A percentile compares a stretch with the other conserved stretches of the same genome.
Conservation (phyloP, 257 asterid genomes). For the Striga asiatica region DNA sequence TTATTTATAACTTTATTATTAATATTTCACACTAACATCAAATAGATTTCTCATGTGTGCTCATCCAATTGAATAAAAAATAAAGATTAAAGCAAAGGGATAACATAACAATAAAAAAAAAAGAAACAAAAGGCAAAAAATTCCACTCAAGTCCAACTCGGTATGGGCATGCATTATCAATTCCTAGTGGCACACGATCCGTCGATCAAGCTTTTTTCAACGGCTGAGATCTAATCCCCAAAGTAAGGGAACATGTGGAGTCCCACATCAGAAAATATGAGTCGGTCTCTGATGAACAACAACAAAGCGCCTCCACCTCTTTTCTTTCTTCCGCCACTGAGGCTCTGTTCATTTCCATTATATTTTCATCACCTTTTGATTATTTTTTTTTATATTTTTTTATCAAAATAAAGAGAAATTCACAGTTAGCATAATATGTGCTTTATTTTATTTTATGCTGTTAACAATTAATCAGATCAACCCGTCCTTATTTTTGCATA, state of each 20-base stretch:
- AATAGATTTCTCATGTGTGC: no score
- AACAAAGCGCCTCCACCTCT: constrained; percentile 21
- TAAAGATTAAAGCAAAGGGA: no score
- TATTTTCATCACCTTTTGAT: not conserved
- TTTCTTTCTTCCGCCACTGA: constrained; percentile 9
- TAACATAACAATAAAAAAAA: no score
- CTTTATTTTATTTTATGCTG: not conserved
- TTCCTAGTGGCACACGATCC: constrained; percentile 1
- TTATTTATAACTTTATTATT: no score
- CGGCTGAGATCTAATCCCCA: constrained; percentile 13
- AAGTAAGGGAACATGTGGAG: constrained; percentile 11
- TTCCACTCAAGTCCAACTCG: not conserved
- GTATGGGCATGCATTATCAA: constrained; percentile 20
- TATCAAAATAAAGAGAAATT: not conserved
- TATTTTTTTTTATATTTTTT: not conserved
- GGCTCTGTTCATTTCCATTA: not conserved
- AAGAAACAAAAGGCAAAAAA: no score
- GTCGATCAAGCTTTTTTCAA: constrained; percentile 13
- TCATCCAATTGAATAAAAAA: no score
- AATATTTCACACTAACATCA: no score
- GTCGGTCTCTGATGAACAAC: constrained; percentile 26
- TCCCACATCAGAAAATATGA: constrained; percentile 18
- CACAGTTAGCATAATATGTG: not conserved
- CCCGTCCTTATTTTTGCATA: constrained; percentile 7
- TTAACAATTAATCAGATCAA: constrained; percentile 20